Evolutionary conservation across 2,329 filamentous ascomycete genomes (phyloP), one percentile per base, ranked within the genome.

Genomic region (Pyrenochaeta sp.): DNA sequence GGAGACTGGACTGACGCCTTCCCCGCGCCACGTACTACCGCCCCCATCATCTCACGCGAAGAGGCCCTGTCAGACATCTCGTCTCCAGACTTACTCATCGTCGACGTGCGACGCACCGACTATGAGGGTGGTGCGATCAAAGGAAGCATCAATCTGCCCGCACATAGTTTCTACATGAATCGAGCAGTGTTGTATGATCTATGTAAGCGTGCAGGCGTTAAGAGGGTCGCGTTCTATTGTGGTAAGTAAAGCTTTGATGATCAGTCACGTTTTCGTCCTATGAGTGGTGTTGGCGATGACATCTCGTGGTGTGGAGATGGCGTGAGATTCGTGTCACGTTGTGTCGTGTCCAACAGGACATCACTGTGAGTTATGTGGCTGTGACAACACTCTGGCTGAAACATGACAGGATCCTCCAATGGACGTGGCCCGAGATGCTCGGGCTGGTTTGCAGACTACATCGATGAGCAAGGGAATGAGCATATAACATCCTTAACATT

Each of bases 61-160:
- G 72, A 72, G 19, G 79, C 71, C 13, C 67, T 79, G 49, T 71
- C 73, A 52, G 50, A 59, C 24, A 62, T 76, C 32, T 73, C 73
- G 64, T 81, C 69, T 64, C 75, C 60, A 64, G 63, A 70, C 39
- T 66, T 81, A 51, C 77, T 82, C 40, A 67, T 81, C 49, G 71
- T 82, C 12, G 80, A 82, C 61, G 77, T 82, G 32, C 78, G 81
- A 24, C 73, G 80, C 39, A 82, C 75, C n/a, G 81, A 82, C 66
- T 82, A 80, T 59, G 78, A 80, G 52, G 81, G 81, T 36, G 81
- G 80, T 13, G 68, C 73, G 5, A 80, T 82, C 47, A 71, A 74
- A 25, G 80, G 79, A n/a, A 80, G 77, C 62, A 65, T 83, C 32
- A 82, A 82, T 57, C 71, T 83, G 40, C 81, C 81, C n/a, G 81